Base-by-base conservation (phyloP, 148 eudicot species). In the Vaccinium corymbosum region DNA sequence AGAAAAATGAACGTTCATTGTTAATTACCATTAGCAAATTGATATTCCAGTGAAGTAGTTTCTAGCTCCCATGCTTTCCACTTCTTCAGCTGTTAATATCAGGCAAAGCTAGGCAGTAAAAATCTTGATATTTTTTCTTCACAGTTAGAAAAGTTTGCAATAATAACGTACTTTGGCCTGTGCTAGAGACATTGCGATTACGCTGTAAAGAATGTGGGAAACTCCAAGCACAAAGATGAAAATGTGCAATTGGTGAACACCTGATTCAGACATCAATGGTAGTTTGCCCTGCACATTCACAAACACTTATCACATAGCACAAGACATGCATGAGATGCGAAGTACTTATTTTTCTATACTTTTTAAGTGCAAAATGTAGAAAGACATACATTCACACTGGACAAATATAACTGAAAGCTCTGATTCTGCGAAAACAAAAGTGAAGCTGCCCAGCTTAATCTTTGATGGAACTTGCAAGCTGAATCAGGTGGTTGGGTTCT, bases 11-110 rank as follows among this genome's bases (percentile, higher is more conserved):
- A 61, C 10, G 27, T 38, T 46, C 46, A 83, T 7, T 6, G 38
- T 10, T 53, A 1, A 70, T 71, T 83, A 86, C 88, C 88, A 64
- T 80, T 79, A 0, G n/a, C 27, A 53, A 86, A 53, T 79, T 83
- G 77, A 68, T 86, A 86, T 57, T 86, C 85, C 19, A 73, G 25
- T 12, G 88, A 78, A 53, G 55, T 66, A 27, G 88, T 83, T 59
- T 86, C 88, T 8, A 22, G 11, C 78, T 86, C 88, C 88, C 88
- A 86, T 42, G 85, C 42, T 83, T 80, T 80, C 88, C 88, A 86
- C 73, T 62, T 83, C 80, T 64, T 80, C 85, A 86, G 59, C 88
- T 86, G 77, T 53, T 48, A 25, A 56, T 48, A 72, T 42, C 49
- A 61, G 1, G 10, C 7, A 16, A 7, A n/a, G 13, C 27, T 22